phyloP scores from a whole-genome alignment of 1,284 basidiomycete species.

The Ganoderma lucidum region DNA sequence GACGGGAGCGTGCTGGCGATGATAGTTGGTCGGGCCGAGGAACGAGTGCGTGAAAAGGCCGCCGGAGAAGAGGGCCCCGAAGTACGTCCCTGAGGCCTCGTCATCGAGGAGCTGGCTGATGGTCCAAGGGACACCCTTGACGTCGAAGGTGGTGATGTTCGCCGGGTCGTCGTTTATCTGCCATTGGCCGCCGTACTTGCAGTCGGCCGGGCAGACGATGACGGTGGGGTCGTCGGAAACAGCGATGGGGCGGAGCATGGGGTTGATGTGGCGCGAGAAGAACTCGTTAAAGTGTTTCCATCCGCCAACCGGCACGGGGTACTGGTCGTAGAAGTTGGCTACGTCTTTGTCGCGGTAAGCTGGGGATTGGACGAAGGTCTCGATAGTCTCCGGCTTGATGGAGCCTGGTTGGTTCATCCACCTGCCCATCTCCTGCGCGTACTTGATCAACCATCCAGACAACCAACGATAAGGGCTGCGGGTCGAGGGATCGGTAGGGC shows the following conservation, averaged over 20 bases:
- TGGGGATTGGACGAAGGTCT: slow-evolving; percentile 22
- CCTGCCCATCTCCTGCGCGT: slow-evolving; percentile 30
- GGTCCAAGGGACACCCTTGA: slow-evolving; percentile 32
- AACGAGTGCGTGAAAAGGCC: slow-evolving; percentile 35
- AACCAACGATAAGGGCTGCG: slow-evolving; percentile 28
- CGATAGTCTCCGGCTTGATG: slow-evolving; percentile 24
- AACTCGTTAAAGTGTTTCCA: slow-evolving; percentile 37
- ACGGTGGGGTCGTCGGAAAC: slow-evolving; percentile 14
- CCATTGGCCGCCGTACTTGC: slow-evolving; percentile 30
- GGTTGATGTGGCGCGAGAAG: slow-evolving; percentile 31
- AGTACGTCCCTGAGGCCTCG: slow-evolving; percentile 2
- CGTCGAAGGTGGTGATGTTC: slow-evolving; percentile 17
- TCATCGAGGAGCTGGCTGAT: slow-evolving; percentile 33
- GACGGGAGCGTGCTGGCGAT: slow-evolving; percentile 36
- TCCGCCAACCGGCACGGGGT: slow-evolving; percentile 19
- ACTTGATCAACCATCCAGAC: slow-evolving; percentile 32
- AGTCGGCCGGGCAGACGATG: slow-evolving; percentile 34
- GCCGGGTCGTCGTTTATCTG: slow-evolving; percentile 23
- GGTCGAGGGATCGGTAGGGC: slow-evolving; percentile 27
- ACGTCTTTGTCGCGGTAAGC: slow-evolving; percentile 21
- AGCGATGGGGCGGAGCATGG: slow-evolving; percentile 27
- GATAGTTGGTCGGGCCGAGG: slow-evolving; percentile 34
- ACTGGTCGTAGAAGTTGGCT: slow-evolving; percentile 28
- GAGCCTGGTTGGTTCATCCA: slow-evolving; percentile 30
- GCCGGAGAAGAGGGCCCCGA: slow-evolving; percentile 27